Evolutionary conservation across 192 early-diverging fungal genomes (phyloP), one percentile per base, ranked within the genome.

Genomic region (Phycomyces nitens): DNA sequence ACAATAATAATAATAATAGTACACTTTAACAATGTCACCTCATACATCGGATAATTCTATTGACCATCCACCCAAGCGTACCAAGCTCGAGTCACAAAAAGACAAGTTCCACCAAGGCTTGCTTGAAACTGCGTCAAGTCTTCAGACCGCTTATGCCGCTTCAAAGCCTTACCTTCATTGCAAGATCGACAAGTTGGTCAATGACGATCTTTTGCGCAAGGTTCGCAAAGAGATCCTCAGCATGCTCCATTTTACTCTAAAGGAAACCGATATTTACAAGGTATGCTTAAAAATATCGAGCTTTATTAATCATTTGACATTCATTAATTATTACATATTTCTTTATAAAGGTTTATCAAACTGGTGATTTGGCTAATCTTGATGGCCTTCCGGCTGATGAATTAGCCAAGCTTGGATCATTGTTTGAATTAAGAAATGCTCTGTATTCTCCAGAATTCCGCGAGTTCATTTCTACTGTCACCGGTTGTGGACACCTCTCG

Each of bases 231-330:
- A 93, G 71, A 83, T 90, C 56, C 66, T 80, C 27, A 70, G 73
- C 41, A 70, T 71, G 2, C 64, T 93, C 50, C 83, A 86, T 55
- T 90, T 87, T 60, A 91, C 89, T 9, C 69, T 76, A n/a, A 93
- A 93, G 77, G 91, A 93, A 66, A 93, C 91, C 0, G 91, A 93
- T 58, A 91, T 93, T 34, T 90, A 90, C 82, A 87, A 88, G 72
- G 70, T 72, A 53, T 11, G 22, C 3, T 15, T 1, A n/a, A n/a
- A n/a, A n/a, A n/a, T n/a, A n/a, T n/a, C n/a, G n/a, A n/a, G n/a
- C n/a, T n/a, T n/a, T n/a, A n/a, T n/a, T n/a, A n/a, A n/a, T n/a
- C n/a, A n/a, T n/a, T n/a, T n/a, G n/a, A n/a, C n/a, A n/a, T n/a
- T n/a, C n/a, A n/a, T n/a, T n/a, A n/a, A n/a, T n/a, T n/a, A n/a